Percentiles rank a stretch among this genome's conserved stretches.
Conservation (phyloP, 768 basidiomycete genomes). For the Suillus subalutaceus region DNA sequence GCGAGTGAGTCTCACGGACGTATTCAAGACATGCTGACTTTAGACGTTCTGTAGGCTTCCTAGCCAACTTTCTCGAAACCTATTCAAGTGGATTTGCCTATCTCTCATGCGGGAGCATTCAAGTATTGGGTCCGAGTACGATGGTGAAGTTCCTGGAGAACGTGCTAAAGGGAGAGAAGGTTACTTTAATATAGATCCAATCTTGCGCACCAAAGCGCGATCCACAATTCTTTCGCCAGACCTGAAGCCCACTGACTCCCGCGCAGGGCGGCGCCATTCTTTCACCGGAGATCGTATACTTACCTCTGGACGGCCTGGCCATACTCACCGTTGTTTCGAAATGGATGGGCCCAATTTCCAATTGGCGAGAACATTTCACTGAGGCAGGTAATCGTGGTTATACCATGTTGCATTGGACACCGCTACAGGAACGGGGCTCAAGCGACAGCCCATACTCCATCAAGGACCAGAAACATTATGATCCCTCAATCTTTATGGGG, state of each 20-base stretch:
- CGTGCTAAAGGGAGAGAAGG: slow-evolving; percentile 85
- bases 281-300: slow-evolving; percentile 54
- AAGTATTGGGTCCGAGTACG: slow-evolving; percentile 95
- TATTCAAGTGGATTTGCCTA: slow-evolving; percentile 92
- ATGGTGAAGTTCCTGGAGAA: slow-evolving; percentile 55
- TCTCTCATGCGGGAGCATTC: slow-evolving; percentile 96
- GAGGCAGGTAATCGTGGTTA: slow-evolving; percentile 91
- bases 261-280: slow-evolving; percentile 55
- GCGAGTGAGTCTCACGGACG: slow-evolving; percentile 56
- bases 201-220: slow-evolving; percentile 76
- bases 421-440: slow-evolving; percentile 88
- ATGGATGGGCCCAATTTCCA: slow-evolving; percentile 89
- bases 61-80: slow-evolving; percentile 85
- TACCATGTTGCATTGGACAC: slow-evolving; percentile 98
- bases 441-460: slow-evolving; percentile 95
- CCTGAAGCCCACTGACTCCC: slow-evolving; percentile 52
- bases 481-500: slow-evolving; percentile 68
- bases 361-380: slow-evolving; percentile 80
- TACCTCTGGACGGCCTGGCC: slow-evolving; percentile 86
- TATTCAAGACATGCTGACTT: slow-evolving; percentile 6
- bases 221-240: slow-evolving; percentile 69
- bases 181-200: slow-evolving; percentile 96
- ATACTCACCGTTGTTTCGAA: slow-evolving; percentile 93
- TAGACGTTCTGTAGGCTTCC: slow-evolving; percentile 60
- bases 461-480: slow-evolving; percentile 82